Conservation (phyloP, 1,139 yeast genomes). For the Candida sp. region DNA sequence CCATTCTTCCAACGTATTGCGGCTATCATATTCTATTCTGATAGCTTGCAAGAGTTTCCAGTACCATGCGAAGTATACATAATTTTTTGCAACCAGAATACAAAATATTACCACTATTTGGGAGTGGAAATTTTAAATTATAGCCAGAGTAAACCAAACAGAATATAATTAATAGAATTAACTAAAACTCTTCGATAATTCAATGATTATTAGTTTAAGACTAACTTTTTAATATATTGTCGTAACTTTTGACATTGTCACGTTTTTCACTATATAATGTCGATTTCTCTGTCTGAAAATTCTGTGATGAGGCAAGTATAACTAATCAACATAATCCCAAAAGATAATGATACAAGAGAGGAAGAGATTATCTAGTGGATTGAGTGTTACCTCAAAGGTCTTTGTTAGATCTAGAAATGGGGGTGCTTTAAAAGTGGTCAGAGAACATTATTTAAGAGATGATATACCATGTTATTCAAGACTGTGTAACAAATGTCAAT, state of each 20-base stretch:
- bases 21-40: too few relatives aligned
- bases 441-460: conserved; percentile 89
- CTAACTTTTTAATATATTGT: too few relatives aligned
- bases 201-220: too few relatives aligned
- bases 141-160: too few relatives aligned
- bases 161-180: too few relatives aligned
- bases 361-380: conserved; percentile 52
- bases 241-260: not conserved
- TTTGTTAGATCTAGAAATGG: conserved; percentile 91
- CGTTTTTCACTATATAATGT: not conserved
- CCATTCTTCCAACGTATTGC: too few relatives aligned
- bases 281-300: not conserved
- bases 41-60: too few relatives aligned
- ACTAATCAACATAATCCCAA: not conserved
- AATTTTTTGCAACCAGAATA: too few relatives aligned
- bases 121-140: too few relatives aligned
- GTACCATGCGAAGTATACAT: too few relatives aligned
- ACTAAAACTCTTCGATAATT: too few relatives aligned
- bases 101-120: too few relatives aligned
- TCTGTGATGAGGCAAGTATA: conserved; percentile 1
- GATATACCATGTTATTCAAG: conserved; percentile 91
- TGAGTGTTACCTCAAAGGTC: conserved; percentile 82
- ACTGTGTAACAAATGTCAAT: conserved; percentile 62
- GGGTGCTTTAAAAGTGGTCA: conserved; percentile 83
- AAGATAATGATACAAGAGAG: conserved; percentile 21